These are phyloP conservation scores for Ogataea salicorniae DNA, from an alignment of 805 yeast genomes.

Conservation along the genomic window DNA sequence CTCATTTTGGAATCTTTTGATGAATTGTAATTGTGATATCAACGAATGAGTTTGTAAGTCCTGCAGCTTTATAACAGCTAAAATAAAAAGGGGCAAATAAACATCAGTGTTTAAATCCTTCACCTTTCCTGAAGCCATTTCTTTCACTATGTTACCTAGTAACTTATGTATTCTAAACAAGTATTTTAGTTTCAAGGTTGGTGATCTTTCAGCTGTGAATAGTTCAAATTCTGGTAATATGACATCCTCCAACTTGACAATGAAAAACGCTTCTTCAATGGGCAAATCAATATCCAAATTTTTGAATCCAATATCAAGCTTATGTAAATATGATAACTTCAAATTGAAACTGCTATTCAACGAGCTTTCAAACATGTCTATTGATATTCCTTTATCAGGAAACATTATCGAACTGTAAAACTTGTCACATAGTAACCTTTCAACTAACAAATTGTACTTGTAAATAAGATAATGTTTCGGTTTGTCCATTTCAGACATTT, in stretches of 20 bases:
- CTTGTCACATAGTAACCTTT: slow-evolving; percentile 29
- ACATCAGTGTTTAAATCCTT: slow-evolving; percentile 28
- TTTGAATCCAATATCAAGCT: slow-evolving; percentile 20
- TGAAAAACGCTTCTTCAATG: slow-evolving; percentile 21
- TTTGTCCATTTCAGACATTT: slow-evolving; percentile 19
- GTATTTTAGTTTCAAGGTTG: slow-evolving; percentile 30
- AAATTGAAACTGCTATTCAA: slow-evolving; percentile 23
- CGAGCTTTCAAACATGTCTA: slow-evolving; percentile 27
- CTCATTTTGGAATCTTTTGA: slow-evolving; percentile 31
- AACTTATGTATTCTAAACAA: slow-evolving; percentile 27
- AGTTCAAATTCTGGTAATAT: slow-evolving; percentile 29
- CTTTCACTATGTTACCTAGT: slow-evolving; percentile 22
- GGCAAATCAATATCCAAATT: slow-evolving; percentile 29
- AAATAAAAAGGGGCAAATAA: slow-evolving; percentile 32
- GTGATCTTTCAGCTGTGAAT: slow-evolving; percentile 30
- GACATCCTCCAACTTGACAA: slow-evolving; percentile 14
- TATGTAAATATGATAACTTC: slow-evolving; percentile 24
- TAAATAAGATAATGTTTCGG: slow-evolving; percentile 14
- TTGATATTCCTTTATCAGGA: slow-evolving; percentile 26
- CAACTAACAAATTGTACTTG: slow-evolving; percentile 27
- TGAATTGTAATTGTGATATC: slow-evolving; percentile 28
- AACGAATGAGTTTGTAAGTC: slow-evolving; percentile 26
- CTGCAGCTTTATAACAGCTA: slow-evolving; percentile 26
- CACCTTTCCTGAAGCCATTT: slow-evolving; percentile 8
- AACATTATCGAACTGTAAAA: slow-evolving; percentile 30